Evolutionary conservation across 306 rosid species (phyloP).

Genomic region (Sophora flavescens): DNA sequence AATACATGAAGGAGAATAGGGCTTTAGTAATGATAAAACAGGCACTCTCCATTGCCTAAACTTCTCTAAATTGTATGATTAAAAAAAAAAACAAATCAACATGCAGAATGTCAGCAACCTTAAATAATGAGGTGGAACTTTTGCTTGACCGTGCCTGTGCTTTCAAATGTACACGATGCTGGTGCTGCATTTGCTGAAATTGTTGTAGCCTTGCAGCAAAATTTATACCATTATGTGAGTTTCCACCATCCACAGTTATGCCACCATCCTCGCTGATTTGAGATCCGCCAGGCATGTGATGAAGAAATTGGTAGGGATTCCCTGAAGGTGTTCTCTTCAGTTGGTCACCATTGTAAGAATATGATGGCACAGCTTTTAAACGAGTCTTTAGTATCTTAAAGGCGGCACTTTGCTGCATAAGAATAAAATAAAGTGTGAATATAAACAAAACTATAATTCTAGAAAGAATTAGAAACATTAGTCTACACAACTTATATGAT

Average conservation of each 20-base stretch:
- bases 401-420: conserved; percentile 95
- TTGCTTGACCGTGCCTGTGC: conserved; percentile 51
- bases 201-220: conserved; percentile 79
- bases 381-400: conserved; percentile 92
- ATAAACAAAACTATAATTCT: conserved; percentile 12
- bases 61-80: neutral
- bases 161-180: conserved; percentile 71
- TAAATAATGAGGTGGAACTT: conserved; percentile 45
- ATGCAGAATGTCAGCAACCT: conserved; percentile 57
- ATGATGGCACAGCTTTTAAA: conserved; percentile 81
- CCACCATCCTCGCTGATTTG: conserved; percentile 73
- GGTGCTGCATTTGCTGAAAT: conserved; percentile 81
- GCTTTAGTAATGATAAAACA: conserved; percentile 1
- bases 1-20: conserved; percentile 4
- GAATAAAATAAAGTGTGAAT: conserved; percentile 42
- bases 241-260: conserved; percentile 53
- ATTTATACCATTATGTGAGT: conserved; percentile 70
- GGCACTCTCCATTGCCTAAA: neutral
- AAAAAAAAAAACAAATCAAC: neutral
- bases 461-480: conserved; percentile 2
- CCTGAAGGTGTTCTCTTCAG: conserved; percentile 64
- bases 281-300: conserved; percentile 66
- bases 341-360: conserved; percentile 76
- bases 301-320: conserved; percentile 65
- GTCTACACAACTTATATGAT: conserved; percentile 6